Conservation (phyloP, 495 filamentous ascomycete species). For the Clohesyomyces aquaticus region DNA sequence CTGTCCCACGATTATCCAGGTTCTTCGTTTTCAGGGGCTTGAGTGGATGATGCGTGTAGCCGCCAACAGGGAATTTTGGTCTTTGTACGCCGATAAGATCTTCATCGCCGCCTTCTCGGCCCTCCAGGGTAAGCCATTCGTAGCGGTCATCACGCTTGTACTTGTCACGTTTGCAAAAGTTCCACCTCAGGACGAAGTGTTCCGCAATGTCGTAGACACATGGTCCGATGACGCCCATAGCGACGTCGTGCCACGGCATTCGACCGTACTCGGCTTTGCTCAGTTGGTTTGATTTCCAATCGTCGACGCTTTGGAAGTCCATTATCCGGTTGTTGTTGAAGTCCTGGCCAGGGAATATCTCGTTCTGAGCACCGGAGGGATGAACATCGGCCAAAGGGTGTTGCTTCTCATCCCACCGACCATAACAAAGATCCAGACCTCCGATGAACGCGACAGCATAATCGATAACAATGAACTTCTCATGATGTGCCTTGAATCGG, state of each 20-base stretch:
- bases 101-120: conserved; percentile 78
- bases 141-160: conserved; percentile 83
- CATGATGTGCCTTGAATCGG: conserved; percentile 70
- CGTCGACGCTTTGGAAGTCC: conserved; percentile 88
- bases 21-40: conserved; percentile 59
- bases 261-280: conserved; percentile 88
- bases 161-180: conserved; percentile 95
- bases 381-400: conserved; percentile 88
- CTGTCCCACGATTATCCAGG: conserved; percentile 66
- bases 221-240: conserved; percentile 85
- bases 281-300: conserved; percentile 94
- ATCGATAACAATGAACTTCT: conserved; percentile 95
- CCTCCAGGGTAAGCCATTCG: conserved; percentile 81
- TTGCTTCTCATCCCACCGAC: conserved; percentile 85
- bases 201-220: conserved; percentile 94
- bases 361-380: conserved; percentile 76
- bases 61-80: conserved; percentile 82
- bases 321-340: conserved; percentile 92
- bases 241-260: conserved; percentile 98
- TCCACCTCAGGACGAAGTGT: conserved; percentile 95
- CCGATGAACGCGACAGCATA: conserved; percentile 89
- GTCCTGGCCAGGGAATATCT: conserved; percentile 94
- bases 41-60: conserved; percentile 82
- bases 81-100: conserved; percentile 85
- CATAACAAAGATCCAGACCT: conserved; percentile 94